These are phyloP conservation scores for Gonium pectorale DNA, from an alignment of 139 green algal genomes.

Conservation along the genomic window DNA sequence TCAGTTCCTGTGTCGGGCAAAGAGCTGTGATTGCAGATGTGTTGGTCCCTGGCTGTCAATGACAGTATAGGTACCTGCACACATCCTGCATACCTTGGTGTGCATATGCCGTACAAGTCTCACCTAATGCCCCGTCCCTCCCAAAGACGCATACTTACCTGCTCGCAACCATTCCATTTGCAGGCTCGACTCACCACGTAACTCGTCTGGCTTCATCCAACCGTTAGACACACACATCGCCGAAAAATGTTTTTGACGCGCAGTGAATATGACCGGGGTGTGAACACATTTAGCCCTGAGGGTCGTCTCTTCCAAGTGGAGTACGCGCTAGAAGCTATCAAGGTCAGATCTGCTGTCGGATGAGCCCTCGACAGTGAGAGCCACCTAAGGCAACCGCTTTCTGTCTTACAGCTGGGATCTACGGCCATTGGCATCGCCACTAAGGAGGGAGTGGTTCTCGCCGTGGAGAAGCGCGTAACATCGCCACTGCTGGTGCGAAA, in stretches of 20 bases:
- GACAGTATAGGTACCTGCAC: no score
- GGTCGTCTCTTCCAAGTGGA: constrained; percentile 98
- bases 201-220: background rate
- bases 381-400: no score
- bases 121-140: background rate
- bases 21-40: no score
- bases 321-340: constrained; percentile 99
- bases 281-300: constrained; percentile 97
- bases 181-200: background rate
- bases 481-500: constrained; percentile 90
- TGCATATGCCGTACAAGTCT: background rate
- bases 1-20: no score
- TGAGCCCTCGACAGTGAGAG: background rate
- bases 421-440: constrained; percentile 97
- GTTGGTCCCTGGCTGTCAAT: no score
- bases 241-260: constrained; percentile 76
- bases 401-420: constrained; percentile 87
- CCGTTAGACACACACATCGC: background rate
- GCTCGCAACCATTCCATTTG: background rate
- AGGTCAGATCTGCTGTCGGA: constrained; percentile 82
- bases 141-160: background rate
- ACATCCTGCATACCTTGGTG: no score
- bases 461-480: constrained; percentile 98
- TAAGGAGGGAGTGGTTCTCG: constrained; percentile 93
- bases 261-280: constrained; percentile 97